Evolutionary conservation across 2,329 filamentous ascomycete species (phyloP), one percentile per base, ranked within the genome.

Genomic region (Phoma sp.): DNA sequence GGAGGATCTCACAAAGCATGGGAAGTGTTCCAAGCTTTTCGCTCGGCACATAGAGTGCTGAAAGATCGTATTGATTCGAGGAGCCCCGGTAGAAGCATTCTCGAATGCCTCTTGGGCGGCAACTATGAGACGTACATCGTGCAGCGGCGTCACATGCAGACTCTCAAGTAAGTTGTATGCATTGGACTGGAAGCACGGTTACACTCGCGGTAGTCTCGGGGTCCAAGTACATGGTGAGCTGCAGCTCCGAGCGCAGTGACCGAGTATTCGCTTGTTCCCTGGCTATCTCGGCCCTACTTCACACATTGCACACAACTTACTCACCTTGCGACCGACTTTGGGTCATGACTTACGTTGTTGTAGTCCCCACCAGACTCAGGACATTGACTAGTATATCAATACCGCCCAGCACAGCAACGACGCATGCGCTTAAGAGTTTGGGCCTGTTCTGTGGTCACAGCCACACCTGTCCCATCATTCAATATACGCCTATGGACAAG

Each of bases 1-100:
- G 92, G 92, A 9, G 93, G 93, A 9, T 95, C 92, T 0, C 83
- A 80, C 38, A 89, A 91, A 61, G 90, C 89, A 7, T 61, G 75
- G 0, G 78, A 84, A 7, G 90, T 97, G 42, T 78, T 91, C 60
- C 71, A 80, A n/a, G 80, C 82, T 11, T 98, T 99, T 72, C 78
- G 83, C 1, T 77, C 86, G 11, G 73, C 71, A 7, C 64, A 72
- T 47, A 45, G 51, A 7, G 57, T 59, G 2, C 57, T 76, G 14
- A 78, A 81, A 39, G 72, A 82, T 3, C 47, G 54, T 12, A 51
- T 62, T 25, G 62, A 60, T 21, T 56, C 64, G 12, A 34, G 57
- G 12, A 62, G 33, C 43, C 33, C 62, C 25, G 60, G 61, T 7
- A 45, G 53, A 58, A 90, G 87, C 67, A 84, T 97, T 20, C 83